Evolutionary conservation across 2,329 filamentous ascomycete genomes (phyloP).

Genomic region (Fusarium equiseti): DNA sequence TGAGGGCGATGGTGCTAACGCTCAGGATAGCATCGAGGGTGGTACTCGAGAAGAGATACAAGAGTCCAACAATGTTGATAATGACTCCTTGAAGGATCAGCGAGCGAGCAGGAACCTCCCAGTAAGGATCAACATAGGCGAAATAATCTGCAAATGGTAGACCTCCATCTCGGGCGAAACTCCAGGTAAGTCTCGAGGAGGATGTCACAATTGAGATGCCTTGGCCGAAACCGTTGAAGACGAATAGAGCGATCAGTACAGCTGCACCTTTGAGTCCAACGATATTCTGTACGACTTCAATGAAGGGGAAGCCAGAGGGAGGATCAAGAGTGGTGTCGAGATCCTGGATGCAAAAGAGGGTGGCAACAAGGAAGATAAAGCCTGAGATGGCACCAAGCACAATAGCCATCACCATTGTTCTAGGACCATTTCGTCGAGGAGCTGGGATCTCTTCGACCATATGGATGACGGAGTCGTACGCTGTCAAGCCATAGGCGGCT

Average conservation of each 20-base stretch:
- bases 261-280: slow-evolving; percentile 55
- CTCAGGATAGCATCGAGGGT: slow-evolving; percentile 65
- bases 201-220: slow-evolving; percentile 65
- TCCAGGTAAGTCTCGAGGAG: slow-evolving; percentile 64
- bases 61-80: slow-evolving; percentile 59
- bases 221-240: slow-evolving; percentile 67
- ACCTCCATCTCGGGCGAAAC: slow-evolving; percentile 65
- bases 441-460: slow-evolving; percentile 69
- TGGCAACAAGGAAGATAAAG: slow-evolving; percentile 63
- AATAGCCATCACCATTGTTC: slow-evolving; percentile 64
- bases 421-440: slow-evolving; percentile 62
- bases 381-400: slow-evolving; percentile 60
- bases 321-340: slow-evolving; percentile 56
- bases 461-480: slow-evolving; percentile 69
- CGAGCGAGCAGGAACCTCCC: slow-evolving; percentile 65
- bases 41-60: slow-evolving; percentile 66
- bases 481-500: slow-evolving; percentile 62
- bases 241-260: slow-evolving; percentile 63
- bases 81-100: slow-evolving; percentile 63
- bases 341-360: slow-evolving; percentile 63
- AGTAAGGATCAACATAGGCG: slow-evolving; percentile 57
- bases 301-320: slow-evolving; percentile 59
- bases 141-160: slow-evolving; percentile 60
- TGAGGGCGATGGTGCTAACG: slow-evolving; percentile 68
- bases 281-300: slow-evolving; percentile 58